Evolutionary conservation across 2,329 filamentous ascomycete genomes (phyloP), one percentile per base, ranked within the genome.

Genomic region (Colletotrichum sp.): DNA sequence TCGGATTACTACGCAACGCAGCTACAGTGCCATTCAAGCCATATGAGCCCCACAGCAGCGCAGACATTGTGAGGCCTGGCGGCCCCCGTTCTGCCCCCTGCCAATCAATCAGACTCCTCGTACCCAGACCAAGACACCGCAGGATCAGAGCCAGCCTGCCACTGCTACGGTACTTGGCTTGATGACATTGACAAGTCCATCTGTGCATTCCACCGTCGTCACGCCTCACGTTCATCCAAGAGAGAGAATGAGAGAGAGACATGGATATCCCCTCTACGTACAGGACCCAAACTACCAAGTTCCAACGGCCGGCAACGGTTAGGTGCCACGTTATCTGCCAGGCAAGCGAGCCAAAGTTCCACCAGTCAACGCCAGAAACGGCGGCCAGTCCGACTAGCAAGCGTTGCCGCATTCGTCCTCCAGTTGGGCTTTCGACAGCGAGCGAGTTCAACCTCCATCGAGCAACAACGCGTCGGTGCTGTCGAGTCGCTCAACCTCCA

Each of bases 1-100:
- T 72, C 68, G 72, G 62, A 72, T 62, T 71, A 18, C 72, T 44
- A 75, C 68, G 26, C 68, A 52, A 52, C 52, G 62, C 69, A 32
- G 55, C 59, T 52, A 65, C 67, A 59, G 67, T 74, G 18, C 44
- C 66, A 74, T 71, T 18, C 24, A 22, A 30, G 55, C 22, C 63
- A 9, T 55, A 26, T 22, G 52, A 34, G n/a, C 32, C 62, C 63
- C 36, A 52, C 36, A 66, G 34, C 36, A 48, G 8, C 62, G 30
- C 18, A 39, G 62, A 22, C 34, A 64, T 34, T 62, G 39, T 63
- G 55, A 64, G 39, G 39, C 32, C 71, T 34, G 63, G 71, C 57
- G 28, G 30, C 65, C 28, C 28, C 44, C 44, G 44, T 48, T n/a
- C n/a, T 48, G 18, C 65, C 71, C 71, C 34, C 59, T 60, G 67